phyloP scores from a whole-genome alignment of 2,329 filamentous ascomycete species.

The Pseudogymnoascus sp. region DNA sequence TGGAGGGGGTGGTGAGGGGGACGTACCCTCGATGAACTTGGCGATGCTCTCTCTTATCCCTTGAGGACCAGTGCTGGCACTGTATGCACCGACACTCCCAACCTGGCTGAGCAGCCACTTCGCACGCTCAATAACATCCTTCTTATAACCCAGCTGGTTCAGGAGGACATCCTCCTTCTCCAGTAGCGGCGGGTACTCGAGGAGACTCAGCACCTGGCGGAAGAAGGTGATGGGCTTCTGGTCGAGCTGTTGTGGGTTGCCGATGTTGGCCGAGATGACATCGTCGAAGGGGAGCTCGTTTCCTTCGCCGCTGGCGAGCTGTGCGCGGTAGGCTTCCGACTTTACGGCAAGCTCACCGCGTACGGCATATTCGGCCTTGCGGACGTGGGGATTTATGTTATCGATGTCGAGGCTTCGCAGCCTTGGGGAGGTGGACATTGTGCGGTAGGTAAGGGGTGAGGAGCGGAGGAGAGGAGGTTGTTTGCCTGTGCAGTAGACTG shows the following conservation, averaged over 20 bases:
- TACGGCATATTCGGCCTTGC: constrained; percentile 88
- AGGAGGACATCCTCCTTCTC: constrained; percentile 75
- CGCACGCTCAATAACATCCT: constrained; percentile 80
- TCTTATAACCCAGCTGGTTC: constrained; percentile 73
- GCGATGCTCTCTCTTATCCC: constrained; percentile 85
- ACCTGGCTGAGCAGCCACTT: constrained; percentile 73
- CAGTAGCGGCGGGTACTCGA: constrained; percentile 83
- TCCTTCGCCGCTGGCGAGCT: constrained; percentile 52
- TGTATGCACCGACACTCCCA: constrained; percentile 92
- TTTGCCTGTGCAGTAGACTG: background rate
- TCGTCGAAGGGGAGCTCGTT: constrained; percentile 70
- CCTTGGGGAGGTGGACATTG: constrained; percentile 30
- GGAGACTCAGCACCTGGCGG: constrained; percentile 85
- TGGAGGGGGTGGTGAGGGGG: background rate
- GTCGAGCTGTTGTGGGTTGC: constrained; percentile 97
- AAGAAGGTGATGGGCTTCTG: constrained; percentile 99
- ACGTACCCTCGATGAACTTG: constrained; percentile 79
- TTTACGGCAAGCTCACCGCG: constrained; percentile 91
- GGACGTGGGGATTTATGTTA: constrained; percentile 89
- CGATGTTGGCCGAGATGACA: constrained; percentile 96
- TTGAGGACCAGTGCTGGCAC: constrained; percentile 81
- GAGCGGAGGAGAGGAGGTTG: background rate
- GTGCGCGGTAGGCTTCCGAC: constrained; percentile 81
- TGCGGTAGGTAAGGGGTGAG: constrained; percentile 15
- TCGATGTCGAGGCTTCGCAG: constrained; percentile 59